These are phyloP conservation scores for Hypseocharis bilobata DNA, from an alignment of 441 rosid species.

Conservation along the genomic window DNA sequence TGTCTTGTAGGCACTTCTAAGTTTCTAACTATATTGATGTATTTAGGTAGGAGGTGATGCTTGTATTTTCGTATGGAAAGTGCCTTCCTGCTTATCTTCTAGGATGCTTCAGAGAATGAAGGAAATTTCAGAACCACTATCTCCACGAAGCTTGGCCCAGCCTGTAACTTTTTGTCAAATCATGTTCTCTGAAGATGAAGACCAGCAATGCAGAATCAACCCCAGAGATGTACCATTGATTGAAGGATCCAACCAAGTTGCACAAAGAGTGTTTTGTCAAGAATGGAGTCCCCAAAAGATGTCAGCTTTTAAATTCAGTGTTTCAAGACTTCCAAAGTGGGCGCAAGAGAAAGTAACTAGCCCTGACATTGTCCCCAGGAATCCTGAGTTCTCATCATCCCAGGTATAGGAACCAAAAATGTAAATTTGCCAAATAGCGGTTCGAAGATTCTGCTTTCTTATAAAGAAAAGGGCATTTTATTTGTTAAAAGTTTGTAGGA, in stretches of 20 bases:
- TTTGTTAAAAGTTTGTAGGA: slow-evolving; percentile 5
- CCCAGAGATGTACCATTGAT: slow-evolving; percentile 21
- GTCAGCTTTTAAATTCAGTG: slow-evolving; percentile 58
- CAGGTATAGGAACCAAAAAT: slow-evolving; percentile 35
- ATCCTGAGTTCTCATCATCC: slow-evolving; percentile 34
- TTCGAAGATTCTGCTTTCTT: slow-evolving; percentile 6
- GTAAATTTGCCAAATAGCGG: background rate
- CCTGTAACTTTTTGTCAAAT: slow-evolving; percentile 34
- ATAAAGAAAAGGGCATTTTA: background rate
- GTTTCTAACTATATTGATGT: slow-evolving; percentile 22
- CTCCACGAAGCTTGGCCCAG: slow-evolving; percentile 33
- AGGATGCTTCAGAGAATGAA: slow-evolving; percentile 47
- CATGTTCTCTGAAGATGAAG: slow-evolving; percentile 32
- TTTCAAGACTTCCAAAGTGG: slow-evolving; percentile 83
- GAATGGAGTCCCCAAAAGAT: slow-evolving; percentile 37
- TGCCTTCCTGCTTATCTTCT: slow-evolving; percentile 46
- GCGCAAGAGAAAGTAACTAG: slow-evolving; percentile 59
- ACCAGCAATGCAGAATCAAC: slow-evolving; percentile 23
- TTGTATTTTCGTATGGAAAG: slow-evolving; percentile 71
- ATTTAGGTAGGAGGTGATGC: slow-evolving; percentile 65
- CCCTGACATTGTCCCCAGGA: slow-evolving; percentile 21
- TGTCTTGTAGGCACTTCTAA: background rate
- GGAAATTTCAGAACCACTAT: slow-evolving; percentile 34
- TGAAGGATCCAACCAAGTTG: slow-evolving; percentile 24
- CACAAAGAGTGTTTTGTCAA: slow-evolving; percentile 21